These are phyloP conservation scores for Fusarium proliferatum DNA, from an alignment of 2,329 filamentous ascomycete genomes.

Conservation along the genomic window DNA sequence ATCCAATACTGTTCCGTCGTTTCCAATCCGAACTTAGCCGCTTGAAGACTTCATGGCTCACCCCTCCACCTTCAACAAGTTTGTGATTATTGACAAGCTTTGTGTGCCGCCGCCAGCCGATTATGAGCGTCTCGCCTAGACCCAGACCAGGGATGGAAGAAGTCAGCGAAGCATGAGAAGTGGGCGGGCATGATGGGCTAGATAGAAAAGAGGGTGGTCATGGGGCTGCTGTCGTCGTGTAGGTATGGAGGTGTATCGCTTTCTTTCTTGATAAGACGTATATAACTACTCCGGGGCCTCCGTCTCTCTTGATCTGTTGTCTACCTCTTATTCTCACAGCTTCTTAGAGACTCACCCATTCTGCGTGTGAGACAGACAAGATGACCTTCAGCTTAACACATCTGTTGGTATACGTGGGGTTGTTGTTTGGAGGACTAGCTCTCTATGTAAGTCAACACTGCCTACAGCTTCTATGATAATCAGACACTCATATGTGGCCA, in stretches of 20 bases:
- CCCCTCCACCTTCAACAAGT: conserved; percentile 21
- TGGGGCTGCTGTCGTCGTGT: conserved; percentile 1
- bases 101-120: conserved; percentile 47
- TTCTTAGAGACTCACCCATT: conserved; percentile 8
- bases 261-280: conserved; percentile 12
- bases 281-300: conserved; percentile 20
- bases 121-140: conserved; percentile 29
- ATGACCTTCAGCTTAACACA: conserved; percentile 50
- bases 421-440: conserved; percentile 50
- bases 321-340: not conserved
- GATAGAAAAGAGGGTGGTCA: conserved; percentile 30
- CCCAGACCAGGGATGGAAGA: conserved; percentile 12
- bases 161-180: conserved; percentile 23
- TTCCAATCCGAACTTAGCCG: conserved; percentile 48
- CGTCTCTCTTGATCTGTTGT: conserved; percentile 1
- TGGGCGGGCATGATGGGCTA: conserved; percentile 16
- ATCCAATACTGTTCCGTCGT: conserved; percentile 44
- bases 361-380: conserved; percentile 10
- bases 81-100: conserved; percentile 36
- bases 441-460: conserved; percentile 55
- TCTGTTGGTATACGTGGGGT: conserved; percentile 54
- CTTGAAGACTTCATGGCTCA: conserved; percentile 21
- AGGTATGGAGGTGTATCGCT: conserved; percentile 2
- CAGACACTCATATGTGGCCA: conserved; percentile 37
- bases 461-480: not conserved